phyloP scores from a whole-genome alignment of 192 early-diverging fungal species.

The Jimgerdemannia lactiflua region DNA sequence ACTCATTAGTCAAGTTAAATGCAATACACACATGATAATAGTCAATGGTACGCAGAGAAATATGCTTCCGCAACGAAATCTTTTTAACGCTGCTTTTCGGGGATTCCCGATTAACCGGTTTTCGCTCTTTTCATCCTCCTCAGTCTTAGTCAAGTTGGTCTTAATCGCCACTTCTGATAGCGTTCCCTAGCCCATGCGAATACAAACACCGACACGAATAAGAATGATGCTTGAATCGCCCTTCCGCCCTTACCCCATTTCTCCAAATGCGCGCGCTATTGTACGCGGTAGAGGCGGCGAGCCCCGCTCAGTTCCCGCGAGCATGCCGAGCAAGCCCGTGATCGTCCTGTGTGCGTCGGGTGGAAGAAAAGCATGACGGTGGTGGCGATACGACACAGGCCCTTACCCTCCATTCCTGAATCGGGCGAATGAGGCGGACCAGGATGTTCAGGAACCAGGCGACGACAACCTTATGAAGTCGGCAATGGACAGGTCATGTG shows the following conservation, averaged over 20 bases:
- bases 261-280: slow-evolving; percentile 20
- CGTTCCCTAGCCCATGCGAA: too few relatives aligned
- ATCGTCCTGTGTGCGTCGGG: slow-evolving; percentile 41
- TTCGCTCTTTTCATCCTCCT: slow-evolving; percentile 7
- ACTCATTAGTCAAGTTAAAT: not conserved
- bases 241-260: slow-evolving; percentile 17
- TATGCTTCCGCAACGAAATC: slow-evolving; percentile 19
- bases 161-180: slow-evolving; percentile 34
- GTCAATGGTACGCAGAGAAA: slow-evolving; percentile 37
- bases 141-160: slow-evolving; percentile 25
- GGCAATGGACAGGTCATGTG: slow-evolving; percentile 31
- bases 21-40: slow-evolving; percentile 32
- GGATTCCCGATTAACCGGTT: not conserved
- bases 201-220: slow-evolving; percentile 27
- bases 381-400: slow-evolving; percentile 16
- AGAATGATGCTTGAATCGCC: slow-evolving; percentile 31
- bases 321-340: slow-evolving; percentile 34
- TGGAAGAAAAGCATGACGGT: slow-evolving; percentile 42
- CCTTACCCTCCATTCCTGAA: slow-evolving; percentile 17
- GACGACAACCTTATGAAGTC: slow-evolving; percentile 39
- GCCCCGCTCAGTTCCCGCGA: slow-evolving; percentile 33
- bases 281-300: slow-evolving; percentile 22
- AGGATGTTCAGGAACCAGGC: slow-evolving; percentile 28
- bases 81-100: slow-evolving; percentile 8
- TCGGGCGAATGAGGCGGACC: slow-evolving; percentile 30